Evolutionary conservation across 352 stramenopile genomes (phyloP).

Genomic region (Phytophthora litchii): DNA sequence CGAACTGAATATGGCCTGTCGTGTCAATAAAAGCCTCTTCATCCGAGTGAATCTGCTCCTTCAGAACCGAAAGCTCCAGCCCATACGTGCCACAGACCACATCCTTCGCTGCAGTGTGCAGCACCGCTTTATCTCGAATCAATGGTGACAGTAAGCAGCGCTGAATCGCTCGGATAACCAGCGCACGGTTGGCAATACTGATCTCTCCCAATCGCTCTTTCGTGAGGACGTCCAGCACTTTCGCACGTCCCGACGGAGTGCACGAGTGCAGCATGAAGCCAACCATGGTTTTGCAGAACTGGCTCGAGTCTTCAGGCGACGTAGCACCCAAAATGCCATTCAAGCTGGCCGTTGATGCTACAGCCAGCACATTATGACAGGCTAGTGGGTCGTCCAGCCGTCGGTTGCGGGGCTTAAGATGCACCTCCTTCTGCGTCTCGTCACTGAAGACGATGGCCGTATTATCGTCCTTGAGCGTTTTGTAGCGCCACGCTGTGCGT

Average conservation of each 20-base stretch:
- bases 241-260: slow-evolving; percentile 57
- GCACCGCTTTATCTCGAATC: slow-evolving; percentile 64
- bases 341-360: slow-evolving; percentile 61
- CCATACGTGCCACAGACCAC: slow-evolving; percentile 75
- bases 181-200: slow-evolving; percentile 71
- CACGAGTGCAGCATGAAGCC: slow-evolving; percentile 86
- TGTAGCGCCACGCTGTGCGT: slow-evolving; percentile 82
- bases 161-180: slow-evolving; percentile 84
- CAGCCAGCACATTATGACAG: slow-evolving; percentile 77
- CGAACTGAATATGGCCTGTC: slow-evolving; percentile 34
- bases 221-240: slow-evolving; percentile 81
- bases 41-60: slow-evolving; percentile 79
- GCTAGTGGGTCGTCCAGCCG: slow-evolving; percentile 64
- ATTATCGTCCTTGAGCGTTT: slow-evolving; percentile 76
- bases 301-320: slow-evolving; percentile 71
- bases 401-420: slow-evolving; percentile 64
- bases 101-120: slow-evolving; percentile 73
- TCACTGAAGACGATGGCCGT: slow-evolving; percentile 77
- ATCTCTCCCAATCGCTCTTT: slow-evolving; percentile 70
- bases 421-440: slow-evolving; percentile 76
- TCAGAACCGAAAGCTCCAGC: slow-evolving; percentile 72
- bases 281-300: slow-evolving; percentile 85
- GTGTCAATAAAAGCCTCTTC: slow-evolving; percentile 56
- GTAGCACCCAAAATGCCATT: slow-evolving; percentile 83
- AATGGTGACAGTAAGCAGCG: slow-evolving; percentile 73